Evolutionary conservation across 768 basidiomycete species (phyloP), one percentile per base, ranked within the genome.

Genomic region (Rubroboletus satanas): DNA sequence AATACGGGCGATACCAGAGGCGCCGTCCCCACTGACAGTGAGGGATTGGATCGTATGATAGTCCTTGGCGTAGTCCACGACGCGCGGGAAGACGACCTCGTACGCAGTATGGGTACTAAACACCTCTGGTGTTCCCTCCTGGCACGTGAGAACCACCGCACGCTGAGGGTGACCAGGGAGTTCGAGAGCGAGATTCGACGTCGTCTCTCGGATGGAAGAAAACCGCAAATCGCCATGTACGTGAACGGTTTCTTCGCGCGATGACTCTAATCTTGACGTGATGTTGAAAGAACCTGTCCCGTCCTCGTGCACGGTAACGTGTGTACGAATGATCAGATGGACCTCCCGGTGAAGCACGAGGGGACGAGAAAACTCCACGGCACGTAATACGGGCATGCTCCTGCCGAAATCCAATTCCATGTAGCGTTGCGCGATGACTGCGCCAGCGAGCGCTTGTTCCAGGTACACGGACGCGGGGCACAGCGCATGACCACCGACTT

Each of bases 391-490:
- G n/a, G 77, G 64, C 57, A 64, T 61, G 21, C 58, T 66, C 18
- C 63, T 54, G n/a, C 75, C 71, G 33, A 67, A 66, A 33, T 73
- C 74, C 15, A 64, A 51, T 1, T 62, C 62, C 29, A 73, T 62
- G 18, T 77, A 66, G 11, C 65, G 66, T 26, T 65, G 64, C 4
- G 75, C 62, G 32, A 79, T 71, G 31, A 71, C 54, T 11, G 80
- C 70, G 1, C 77, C 79, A 7, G 80, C 76, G 35, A 79, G 67
- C 0, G 74, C 79, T 39, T 82, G 77, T 58, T 87, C 84, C 12
- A 83, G 63, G 58, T 86, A 86, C 2, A 87, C 77, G 0, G 84
- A 86, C 1, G 83, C 86, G 10, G 87, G 85, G 58, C 85, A 87
- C 5, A 87, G 73, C 0, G 82, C 73, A 33, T 75, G 52, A 5